Percentiles rank a stretch among this genome's conserved stretches.
Evolutionary conservation across 108 stramenopile genomes (phyloP).

Genomic region (Chaetoceros tenuissimus): DNA sequence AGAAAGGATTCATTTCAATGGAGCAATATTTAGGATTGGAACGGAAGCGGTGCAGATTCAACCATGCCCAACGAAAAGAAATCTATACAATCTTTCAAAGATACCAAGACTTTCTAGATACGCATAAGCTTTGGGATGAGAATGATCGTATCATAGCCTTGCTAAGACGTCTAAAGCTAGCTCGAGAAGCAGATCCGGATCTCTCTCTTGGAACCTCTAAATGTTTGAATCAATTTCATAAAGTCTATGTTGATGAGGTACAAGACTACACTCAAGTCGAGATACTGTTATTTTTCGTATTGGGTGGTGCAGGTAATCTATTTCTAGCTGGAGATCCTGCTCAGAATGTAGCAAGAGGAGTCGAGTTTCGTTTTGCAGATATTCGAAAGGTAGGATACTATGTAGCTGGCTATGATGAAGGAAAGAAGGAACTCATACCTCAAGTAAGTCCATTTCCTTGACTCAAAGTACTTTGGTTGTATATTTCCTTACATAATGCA

Average conservation of each 20-base stretch:
- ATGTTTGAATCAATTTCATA: too few relatives aligned
- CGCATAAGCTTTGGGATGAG: slow-evolving; percentile 40
- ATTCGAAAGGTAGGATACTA: slow-evolving; percentile 31
- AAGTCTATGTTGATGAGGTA: slow-evolving; percentile 42
- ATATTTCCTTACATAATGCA: too few relatives aligned
- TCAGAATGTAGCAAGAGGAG: slow-evolving; percentile 55
- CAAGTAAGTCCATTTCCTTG: too few relatives aligned
- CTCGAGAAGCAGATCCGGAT: slow-evolving; percentile 4
- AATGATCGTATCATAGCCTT: slow-evolving; percentile 26
- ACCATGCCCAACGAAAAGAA: slow-evolving; percentile 11
- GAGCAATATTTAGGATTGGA: slow-evolving; percentile 36
- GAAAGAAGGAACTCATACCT: too few relatives aligned
- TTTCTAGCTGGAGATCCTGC: too few relatives aligned
- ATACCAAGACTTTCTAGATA: slow-evolving; percentile 22
- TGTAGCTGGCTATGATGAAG: slow-evolving; percentile 19
- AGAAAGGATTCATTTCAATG: slow-evolving; percentile 12
- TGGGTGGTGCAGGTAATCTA: slow-evolving; percentile 29
- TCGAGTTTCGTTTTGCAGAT: too few relatives aligned
- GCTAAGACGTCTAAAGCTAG: background rate
- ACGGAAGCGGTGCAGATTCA: slow-evolving; percentile 35
- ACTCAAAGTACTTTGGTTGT: too few relatives aligned
- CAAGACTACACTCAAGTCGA: too few relatives aligned
- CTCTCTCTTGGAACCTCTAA: background rate
- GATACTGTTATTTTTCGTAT: slow-evolving; percentile 33
- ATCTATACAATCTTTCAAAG: slow-evolving; percentile 28